Evolutionary conservation across 2,329 filamentous ascomycete genomes (phyloP).

Genomic region (Trichoderma sp.): DNA sequence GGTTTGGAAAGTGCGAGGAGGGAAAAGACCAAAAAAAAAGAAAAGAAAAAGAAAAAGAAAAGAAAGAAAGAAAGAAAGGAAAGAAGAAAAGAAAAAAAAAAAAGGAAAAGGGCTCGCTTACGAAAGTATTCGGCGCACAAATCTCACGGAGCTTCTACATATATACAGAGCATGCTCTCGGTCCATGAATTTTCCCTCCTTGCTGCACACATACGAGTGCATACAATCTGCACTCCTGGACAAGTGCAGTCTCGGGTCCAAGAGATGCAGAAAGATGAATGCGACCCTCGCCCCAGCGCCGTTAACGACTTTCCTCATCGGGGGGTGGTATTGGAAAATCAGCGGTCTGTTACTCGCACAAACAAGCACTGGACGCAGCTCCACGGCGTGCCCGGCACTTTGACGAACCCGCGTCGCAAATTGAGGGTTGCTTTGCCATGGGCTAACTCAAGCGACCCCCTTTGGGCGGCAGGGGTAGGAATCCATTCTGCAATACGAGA

Average conservation of each 20-base stretch:
- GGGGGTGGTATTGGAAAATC: background rate
- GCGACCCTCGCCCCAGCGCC: background rate
- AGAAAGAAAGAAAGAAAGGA: background rate
- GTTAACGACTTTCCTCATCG: slow-evolving; percentile 7
- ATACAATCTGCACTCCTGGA: background rate
- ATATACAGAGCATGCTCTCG: background rate
- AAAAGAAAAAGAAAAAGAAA: background rate
- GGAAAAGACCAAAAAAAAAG: background rate
- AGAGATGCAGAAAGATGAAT: background rate
- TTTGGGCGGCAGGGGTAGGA: background rate
- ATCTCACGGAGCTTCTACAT: too few species aligned
- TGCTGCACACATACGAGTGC: background rate
- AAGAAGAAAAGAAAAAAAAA: background rate
- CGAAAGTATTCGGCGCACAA: background rate
- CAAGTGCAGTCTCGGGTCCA: background rate
- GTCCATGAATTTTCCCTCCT: background rate
- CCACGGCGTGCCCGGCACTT: background rate
- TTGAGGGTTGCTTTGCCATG: slow-evolving; percentile 5
- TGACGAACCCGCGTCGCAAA: slow-evolving; percentile 3
- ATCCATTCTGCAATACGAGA: slow-evolving; percentile 14
- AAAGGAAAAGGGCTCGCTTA: background rate
- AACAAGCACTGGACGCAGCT: background rate
- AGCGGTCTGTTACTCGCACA: background rate
- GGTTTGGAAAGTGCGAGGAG: slow-evolving; percentile 4
- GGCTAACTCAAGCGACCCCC: slow-evolving; percentile 12